Evolutionary conservation across 164 flowering plant species (phyloP).

Genomic region (Amborella trichopoda): DNA sequence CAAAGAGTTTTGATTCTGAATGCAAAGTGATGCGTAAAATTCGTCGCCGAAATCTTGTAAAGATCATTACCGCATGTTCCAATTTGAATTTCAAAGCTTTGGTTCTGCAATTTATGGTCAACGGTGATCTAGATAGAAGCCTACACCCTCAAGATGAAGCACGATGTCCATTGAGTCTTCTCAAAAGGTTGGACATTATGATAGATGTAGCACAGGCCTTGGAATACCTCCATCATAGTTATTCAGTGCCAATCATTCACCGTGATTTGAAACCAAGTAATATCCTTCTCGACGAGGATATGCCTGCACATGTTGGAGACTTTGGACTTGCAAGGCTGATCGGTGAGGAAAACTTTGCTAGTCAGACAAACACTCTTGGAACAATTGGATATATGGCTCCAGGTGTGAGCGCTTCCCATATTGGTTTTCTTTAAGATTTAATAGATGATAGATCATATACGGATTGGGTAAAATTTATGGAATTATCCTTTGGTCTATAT

Average conservation of each 20-base stretch:
- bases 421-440: too few species aligned
- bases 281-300: conserved; percentile 2
- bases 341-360: conserved; percentile 2
- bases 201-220: conserved; percentile 4
- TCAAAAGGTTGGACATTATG: conserved; percentile 1
- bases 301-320: conserved; percentile 4
- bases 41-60: conserved; percentile 3
- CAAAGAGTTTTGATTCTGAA: conserved; percentile 1
- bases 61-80: conserved; percentile 1
- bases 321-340: conserved; percentile 8
- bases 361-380: conserved; percentile 11
- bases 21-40: conserved; percentile 1
- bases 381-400: conserved; percentile 25
- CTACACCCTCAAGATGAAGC: background rate
- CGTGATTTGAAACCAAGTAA: conserved; percentile 7
- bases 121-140: conserved; percentile 4
- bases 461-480: too few species aligned
- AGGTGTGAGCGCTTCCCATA: too few species aligned
- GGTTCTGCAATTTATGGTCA: conserved; percentile 2
- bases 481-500: too few species aligned
- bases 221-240: conserved; percentile 5
- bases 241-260: background rate
- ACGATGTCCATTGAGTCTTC: background rate
- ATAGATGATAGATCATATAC: too few species aligned
- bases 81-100: conserved; percentile 3